Evolutionary conservation across 495 filamentous ascomycete genomes (phyloP).

Genomic region (Immersiella caudata): DNA sequence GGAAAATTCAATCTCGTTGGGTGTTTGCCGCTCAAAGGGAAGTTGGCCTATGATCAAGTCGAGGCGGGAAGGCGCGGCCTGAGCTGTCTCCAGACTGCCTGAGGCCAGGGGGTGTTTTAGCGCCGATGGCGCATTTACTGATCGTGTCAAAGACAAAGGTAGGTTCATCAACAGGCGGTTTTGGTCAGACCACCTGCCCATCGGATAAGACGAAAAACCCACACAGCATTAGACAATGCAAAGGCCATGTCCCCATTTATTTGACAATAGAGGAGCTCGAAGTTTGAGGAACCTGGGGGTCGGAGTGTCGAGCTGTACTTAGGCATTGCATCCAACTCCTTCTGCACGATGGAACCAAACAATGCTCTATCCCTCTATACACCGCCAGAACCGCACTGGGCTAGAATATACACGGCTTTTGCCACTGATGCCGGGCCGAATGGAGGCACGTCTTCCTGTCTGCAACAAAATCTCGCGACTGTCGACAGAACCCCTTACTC

Average conservation of each 20-base stretch:
- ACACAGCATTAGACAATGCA: neutral
- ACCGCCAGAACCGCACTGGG: constrained; percentile 16
- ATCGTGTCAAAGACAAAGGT: neutral
- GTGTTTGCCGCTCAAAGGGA: neutral
- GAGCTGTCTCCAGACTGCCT: neutral
- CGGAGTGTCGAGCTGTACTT: neutral
- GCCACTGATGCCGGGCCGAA: neutral
- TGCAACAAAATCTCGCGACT: neutral
- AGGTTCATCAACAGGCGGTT: neutral
- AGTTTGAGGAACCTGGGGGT: neutral
- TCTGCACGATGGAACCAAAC: constrained; percentile 3
- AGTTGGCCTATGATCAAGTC: neutral
- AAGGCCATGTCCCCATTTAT: constrained; percentile 1
- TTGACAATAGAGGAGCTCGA: neutral
- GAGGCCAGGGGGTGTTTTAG: neutral
- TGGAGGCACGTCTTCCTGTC: neutral
- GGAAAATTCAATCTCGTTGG: neutral
- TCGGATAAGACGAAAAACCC: neutral
- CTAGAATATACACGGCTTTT: constrained; percentile 31
- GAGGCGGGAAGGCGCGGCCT: neutral
- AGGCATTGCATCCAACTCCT: neutral
- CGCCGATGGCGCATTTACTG: neutral
- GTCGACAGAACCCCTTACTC: constrained; percentile 22
- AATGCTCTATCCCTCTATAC: constrained; percentile 34
- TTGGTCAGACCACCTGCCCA: neutral